These are phyloP conservation scores for Erodium moschatum DNA, from an alignment of 441 rosid genomes.

Conservation along the genomic window DNA sequence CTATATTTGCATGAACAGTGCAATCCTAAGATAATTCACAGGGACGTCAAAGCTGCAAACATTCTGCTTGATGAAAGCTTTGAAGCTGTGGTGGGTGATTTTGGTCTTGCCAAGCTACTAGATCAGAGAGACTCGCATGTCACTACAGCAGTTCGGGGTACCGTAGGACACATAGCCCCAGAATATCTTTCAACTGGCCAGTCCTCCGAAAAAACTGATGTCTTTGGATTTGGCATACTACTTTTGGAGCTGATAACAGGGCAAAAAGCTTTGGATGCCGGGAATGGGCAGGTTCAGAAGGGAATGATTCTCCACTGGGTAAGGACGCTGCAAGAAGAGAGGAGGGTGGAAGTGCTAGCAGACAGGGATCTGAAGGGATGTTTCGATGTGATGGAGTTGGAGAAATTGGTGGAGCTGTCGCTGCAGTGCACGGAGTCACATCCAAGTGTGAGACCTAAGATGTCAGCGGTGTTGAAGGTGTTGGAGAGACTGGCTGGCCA, in stretches of 20 bases:
- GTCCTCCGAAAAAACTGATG: constrained; percentile 29
- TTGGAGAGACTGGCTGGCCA: constrained; percentile 61
- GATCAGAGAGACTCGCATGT: too few relatives aligned
- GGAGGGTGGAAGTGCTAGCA: constrained; percentile 51
- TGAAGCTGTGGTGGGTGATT: too few relatives aligned
- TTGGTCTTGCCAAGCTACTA: too few relatives aligned
- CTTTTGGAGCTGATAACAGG: constrained; percentile 87
- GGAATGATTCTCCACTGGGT: constrained; percentile 92
- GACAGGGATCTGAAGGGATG: constrained; percentile 71
- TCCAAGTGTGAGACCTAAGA: constrained; percentile 60
- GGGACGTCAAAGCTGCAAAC: too few relatives aligned
- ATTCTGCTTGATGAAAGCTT: too few relatives aligned
- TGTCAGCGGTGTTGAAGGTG: constrained; percentile 62
- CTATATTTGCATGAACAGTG: constrained; percentile 82
- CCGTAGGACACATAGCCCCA: too few relatives aligned
- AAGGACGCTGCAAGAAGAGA: constrained; percentile 61
- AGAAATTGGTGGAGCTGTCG: constrained; percentile 53
- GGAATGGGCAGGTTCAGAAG: constrained; percentile 70
- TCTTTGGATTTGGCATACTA: constrained; percentile 79
- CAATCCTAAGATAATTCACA: constrained; percentile 43
- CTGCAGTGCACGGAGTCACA: constrained; percentile 63
- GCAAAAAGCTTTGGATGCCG: constrained; percentile 74
- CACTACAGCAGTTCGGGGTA: too few relatives aligned
- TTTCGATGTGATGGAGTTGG: constrained; percentile 54
- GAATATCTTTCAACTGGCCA: constrained; percentile 85